These are phyloP conservation scores for Tetrahymena malaccensis DNA, from an alignment of 73 alveolate species.

Conservation along the genomic window DNA sequence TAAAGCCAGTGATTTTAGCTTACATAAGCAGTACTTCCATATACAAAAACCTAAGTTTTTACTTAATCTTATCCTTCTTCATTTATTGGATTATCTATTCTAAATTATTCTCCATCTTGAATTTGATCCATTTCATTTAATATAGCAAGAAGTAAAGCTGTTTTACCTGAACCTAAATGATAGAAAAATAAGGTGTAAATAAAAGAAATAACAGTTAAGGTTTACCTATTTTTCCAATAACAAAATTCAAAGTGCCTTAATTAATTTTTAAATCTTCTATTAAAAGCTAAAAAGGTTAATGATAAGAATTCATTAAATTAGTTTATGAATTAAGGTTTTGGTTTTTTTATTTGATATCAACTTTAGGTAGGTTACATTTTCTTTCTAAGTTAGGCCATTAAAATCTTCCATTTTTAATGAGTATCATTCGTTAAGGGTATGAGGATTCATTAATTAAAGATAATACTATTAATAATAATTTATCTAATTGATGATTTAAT, in stretches of 20 bases:
- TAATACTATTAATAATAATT: not conserved
- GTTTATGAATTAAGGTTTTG: not conserved
- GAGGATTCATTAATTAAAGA: not conserved
- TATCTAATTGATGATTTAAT: not conserved
- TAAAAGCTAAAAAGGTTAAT: not conserved
- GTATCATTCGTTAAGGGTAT: not conserved
- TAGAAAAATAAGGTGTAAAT: not conserved
- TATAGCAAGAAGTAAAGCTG: constrained; percentile 24
- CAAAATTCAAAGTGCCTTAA: constrained; percentile 3
- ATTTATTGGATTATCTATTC: not conserved
- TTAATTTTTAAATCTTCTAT: not conserved
- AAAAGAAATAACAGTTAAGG: too few relatives aligned
- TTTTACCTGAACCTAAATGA: constrained; percentile 15
- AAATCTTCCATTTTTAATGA: not conserved
- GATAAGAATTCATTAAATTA: not conserved
- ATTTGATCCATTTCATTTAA: constrained; percentile 30
- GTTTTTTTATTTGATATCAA: not conserved
- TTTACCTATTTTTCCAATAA: constrained; percentile 12
- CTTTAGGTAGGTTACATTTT: too few relatives aligned
- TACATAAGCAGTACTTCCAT: constrained; percentile 60
- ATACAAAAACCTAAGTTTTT: constrained; percentile 27
- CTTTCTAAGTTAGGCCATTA: not conserved
- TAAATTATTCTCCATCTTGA: not conserved
- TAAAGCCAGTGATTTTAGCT: constrained; percentile 77
- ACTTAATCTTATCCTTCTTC: not conserved